Evolutionary conservation across 441 rosid genomes (phyloP).

Genomic region (Aquilaria agallochum): DNA sequence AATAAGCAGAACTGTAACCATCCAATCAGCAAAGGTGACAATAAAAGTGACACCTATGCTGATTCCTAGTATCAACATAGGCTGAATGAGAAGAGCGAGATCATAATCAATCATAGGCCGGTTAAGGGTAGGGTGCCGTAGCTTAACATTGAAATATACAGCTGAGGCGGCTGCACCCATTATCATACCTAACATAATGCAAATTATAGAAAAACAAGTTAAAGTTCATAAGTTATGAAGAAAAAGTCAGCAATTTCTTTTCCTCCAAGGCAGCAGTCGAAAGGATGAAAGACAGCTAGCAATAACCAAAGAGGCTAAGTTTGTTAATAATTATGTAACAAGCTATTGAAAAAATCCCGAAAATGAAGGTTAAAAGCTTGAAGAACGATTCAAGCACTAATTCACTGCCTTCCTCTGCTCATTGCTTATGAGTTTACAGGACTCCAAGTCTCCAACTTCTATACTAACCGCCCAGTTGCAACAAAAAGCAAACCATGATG

Average conservation of each 20-base stretch:
- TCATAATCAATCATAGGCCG: constrained; percentile 75
- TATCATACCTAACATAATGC: constrained; percentile 49
- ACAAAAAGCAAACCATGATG: too few relatives aligned
- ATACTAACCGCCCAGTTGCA: too few relatives aligned
- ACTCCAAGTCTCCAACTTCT: too few relatives aligned
- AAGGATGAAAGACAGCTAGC: too few relatives aligned
- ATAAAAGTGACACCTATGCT: constrained; percentile 68
- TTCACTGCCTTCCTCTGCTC: too few relatives aligned
- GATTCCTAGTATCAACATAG: constrained; percentile 74
- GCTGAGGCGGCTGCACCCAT: constrained; percentile 72
- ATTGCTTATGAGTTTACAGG: too few relatives aligned
- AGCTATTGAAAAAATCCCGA: too few relatives aligned
- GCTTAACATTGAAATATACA: constrained; percentile 56
- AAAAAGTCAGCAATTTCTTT: too few relatives aligned
- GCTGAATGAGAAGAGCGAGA: constrained; percentile 69
- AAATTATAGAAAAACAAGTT: constrained; percentile 1
- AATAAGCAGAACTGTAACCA: constrained; percentile 69
- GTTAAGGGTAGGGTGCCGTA: constrained; percentile 60
- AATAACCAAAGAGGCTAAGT: background rate
- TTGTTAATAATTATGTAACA: background rate
- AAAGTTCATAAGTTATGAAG: background rate
- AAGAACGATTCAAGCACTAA: too few relatives aligned
- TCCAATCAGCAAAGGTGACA: constrained; percentile 65
- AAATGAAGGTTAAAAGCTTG: too few relatives aligned
- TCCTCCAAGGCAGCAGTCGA: too few relatives aligned